Evolutionary conservation across 2,329 filamentous ascomycete genomes (phyloP).

Genomic region (Fusarium anthophilum): DNA sequence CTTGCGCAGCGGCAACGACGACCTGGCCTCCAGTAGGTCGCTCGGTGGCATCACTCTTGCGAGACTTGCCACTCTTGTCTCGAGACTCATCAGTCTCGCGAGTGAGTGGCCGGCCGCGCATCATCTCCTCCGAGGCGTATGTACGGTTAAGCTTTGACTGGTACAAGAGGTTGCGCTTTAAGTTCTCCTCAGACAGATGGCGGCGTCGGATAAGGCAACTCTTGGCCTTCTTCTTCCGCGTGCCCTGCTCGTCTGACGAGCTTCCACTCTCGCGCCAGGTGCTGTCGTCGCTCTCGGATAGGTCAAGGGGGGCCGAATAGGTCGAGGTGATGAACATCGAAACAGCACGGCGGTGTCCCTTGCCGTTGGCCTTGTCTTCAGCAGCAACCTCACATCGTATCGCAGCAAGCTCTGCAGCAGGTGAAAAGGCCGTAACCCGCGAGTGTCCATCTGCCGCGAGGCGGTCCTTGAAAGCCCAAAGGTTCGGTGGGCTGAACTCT

Average conservation of each 20-base stretch:
- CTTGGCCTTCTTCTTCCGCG: background rate
- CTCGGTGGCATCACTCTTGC: constrained; percentile 10
- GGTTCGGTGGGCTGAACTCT: background rate
- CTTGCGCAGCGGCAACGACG: background rate
- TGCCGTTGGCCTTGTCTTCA: background rate
- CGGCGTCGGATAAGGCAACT: background rate
- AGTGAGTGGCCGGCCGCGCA: background rate
- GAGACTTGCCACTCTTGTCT: background rate
- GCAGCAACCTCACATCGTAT: constrained; percentile 8
- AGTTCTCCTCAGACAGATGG: constrained; percentile 17
- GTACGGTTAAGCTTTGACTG: background rate
- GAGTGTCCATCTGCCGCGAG: background rate
- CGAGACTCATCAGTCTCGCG: background rate
- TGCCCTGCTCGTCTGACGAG: constrained; percentile 4
- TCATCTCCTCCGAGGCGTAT: constrained; percentile 1
- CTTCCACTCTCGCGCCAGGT: constrained; percentile 4
- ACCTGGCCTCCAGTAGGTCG: background rate
- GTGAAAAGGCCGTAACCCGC: constrained; percentile 4
- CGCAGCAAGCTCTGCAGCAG: constrained; percentile 10
- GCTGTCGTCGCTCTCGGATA: constrained; percentile 9
- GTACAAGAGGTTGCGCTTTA: constrained; percentile 15
- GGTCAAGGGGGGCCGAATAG: background rate
- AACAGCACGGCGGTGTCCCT: constrained; percentile 9
- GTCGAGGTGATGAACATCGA: background rate
- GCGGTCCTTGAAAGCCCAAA: constrained; percentile 13